These are phyloP conservation scores for Phytophthora citricola DNA, from an alignment of 352 stramenopile species.

Conservation along the genomic window DNA sequence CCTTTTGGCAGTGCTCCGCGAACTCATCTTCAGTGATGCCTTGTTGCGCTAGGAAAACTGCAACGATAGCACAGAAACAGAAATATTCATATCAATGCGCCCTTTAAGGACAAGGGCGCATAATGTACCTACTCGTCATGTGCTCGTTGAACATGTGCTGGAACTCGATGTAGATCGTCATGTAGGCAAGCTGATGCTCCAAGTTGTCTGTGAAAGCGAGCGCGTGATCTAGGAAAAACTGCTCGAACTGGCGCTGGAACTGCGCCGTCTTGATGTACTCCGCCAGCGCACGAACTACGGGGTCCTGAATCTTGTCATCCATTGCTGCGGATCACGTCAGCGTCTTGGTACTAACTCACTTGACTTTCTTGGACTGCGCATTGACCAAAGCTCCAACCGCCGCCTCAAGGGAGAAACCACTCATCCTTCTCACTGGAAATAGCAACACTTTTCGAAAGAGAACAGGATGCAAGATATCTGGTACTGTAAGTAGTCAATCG, in stretches of 20 bases:
- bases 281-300: slow-evolving; percentile 58
- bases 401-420: background rate
- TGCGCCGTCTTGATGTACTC: slow-evolving; percentile 64
- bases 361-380: background rate
- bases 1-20: slow-evolving; percentile 51
- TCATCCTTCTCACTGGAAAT: too few relatives aligned
- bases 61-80: background rate
- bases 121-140: slow-evolving; percentile 63
- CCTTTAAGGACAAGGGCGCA: background rate
- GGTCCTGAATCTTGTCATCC: slow-evolving; percentile 61
- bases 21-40: slow-evolving; percentile 71
- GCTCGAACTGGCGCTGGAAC: slow-evolving; percentile 77
- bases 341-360: background rate
- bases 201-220: slow-evolving; percentile 67
- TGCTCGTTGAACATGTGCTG: slow-evolving; percentile 77
- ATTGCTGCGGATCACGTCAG: slow-evolving; percentile 8
- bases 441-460: too few relatives aligned
- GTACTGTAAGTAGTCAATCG: too few relatives aligned
- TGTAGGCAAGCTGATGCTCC: slow-evolving; percentile 79
- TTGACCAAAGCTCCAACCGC: too few relatives aligned
- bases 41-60: slow-evolving; percentile 63
- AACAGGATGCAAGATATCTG: too few relatives aligned
- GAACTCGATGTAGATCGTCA: slow-evolving; percentile 75
- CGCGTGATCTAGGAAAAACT: slow-evolving; percentile 79
- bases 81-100: background rate